Percentiles rank a stretch among this genome's conserved stretches.
Conservation (phyloP, 306 rosid genomes). For the Prunus dulcis region DNA sequence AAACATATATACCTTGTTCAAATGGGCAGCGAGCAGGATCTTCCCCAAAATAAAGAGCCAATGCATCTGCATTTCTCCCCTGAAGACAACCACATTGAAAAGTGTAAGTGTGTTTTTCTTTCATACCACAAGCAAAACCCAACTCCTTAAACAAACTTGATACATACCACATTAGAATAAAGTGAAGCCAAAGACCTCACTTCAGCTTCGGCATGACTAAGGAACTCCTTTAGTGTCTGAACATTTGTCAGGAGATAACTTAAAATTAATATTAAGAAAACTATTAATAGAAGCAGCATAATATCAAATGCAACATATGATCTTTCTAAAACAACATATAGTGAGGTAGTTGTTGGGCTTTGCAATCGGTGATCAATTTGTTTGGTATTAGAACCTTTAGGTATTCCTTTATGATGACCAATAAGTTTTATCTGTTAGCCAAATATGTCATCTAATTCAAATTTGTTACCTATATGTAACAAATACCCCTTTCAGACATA, state of each 20-base stretch:
- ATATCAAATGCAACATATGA: background rate
- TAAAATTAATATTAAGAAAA: background rate
- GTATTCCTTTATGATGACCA: background rate
- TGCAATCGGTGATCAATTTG: background rate
- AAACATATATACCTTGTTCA: slow-evolving; percentile 61
- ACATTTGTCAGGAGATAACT: slow-evolving; percentile 13
- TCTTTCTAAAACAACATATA: background rate
- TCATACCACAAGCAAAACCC: slow-evolving; percentile 13
- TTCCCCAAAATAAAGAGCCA: slow-evolving; percentile 78
- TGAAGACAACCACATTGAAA: slow-evolving; percentile 37
- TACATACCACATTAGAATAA: slow-evolving; percentile 73
- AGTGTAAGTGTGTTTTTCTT: slow-evolving; percentile 11
- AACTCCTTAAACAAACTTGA: slow-evolving; percentile 18
- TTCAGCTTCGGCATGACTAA: slow-evolving; percentile 62
- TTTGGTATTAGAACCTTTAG: background rate
- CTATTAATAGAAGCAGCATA: background rate
- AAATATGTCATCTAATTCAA: background rate
- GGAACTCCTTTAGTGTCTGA: slow-evolving; percentile 74
- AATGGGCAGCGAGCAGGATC: slow-evolving; percentile 76
- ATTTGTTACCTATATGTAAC: background rate
- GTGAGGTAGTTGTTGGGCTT: background rate
- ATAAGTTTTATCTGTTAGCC: background rate
- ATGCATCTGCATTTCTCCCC: slow-evolving; percentile 91
- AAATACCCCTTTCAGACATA: background rate
- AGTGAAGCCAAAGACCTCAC: slow-evolving; percentile 82